These are phyloP conservation scores for Paspalum notatum DNA, from an alignment of 176 grass and related monocot genomes.

Conservation along the genomic window DNA sequence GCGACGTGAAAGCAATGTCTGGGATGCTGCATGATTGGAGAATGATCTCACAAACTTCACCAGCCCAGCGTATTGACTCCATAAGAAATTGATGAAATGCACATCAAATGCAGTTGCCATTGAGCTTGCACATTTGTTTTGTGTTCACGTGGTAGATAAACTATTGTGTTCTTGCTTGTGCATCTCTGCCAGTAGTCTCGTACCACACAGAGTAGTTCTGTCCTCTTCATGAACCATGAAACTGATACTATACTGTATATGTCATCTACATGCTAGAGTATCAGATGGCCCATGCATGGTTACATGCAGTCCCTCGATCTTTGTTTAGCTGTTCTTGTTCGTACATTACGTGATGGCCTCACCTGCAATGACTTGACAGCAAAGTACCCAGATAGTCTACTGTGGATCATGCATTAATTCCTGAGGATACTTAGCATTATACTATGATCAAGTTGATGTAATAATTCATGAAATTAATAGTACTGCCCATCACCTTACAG, in stretches of 20 bases:
- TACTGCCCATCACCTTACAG: slow-evolving; percentile 5
- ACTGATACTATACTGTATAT: neutral
- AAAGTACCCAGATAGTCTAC: slow-evolving; percentile 30
- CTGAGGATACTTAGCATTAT: neutral
- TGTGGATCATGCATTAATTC: slow-evolving; percentile 20
- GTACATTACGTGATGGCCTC: slow-evolving; percentile 62
- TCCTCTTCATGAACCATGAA: slow-evolving; percentile 30
- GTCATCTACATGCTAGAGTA: neutral
- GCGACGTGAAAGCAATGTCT: slow-evolving; percentile 34
- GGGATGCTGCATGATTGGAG: slow-evolving; percentile 32
- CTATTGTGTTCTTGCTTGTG: slow-evolving; percentile 1
- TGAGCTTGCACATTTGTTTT: slow-evolving; percentile 17
- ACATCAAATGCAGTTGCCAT: slow-evolving; percentile 3
- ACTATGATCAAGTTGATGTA: slow-evolving; percentile 30
- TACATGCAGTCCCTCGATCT: slow-evolving; percentile 40
- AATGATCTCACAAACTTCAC: slow-evolving; percentile 34
- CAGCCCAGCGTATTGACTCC: neutral
- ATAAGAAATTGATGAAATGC: slow-evolving; percentile 35
- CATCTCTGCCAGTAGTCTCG: neutral
- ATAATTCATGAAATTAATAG: slow-evolving; percentile 16
- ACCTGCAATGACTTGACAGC: slow-evolving; percentile 48
- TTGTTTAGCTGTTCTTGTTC: neutral
- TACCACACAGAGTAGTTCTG: neutral
- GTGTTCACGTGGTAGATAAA: slow-evolving; percentile 42
- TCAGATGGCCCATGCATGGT: slow-evolving; percentile 13